phyloP scores from a whole-genome alignment of 2,329 filamentous ascomycete genomes.

The Anthostomella pinea region DNA sequence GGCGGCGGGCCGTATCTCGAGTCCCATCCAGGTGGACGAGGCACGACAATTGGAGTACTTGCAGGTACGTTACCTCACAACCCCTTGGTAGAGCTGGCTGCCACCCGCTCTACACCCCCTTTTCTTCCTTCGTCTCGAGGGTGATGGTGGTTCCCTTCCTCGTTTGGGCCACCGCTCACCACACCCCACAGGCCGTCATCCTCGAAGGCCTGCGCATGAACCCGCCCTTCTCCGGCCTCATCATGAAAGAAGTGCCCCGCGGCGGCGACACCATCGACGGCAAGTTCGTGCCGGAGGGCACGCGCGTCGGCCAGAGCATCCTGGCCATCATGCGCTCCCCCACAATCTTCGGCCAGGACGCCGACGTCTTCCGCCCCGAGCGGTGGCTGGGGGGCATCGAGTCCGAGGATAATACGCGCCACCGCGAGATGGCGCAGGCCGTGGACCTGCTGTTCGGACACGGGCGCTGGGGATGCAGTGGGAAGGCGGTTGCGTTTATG shows the following conservation, averaged over 20 bases:
- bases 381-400: conserved; percentile 33
- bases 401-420: too few relatives aligned
- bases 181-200: conserved; percentile 30
- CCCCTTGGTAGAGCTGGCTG: too few relatives aligned
- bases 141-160: too few relatives aligned
- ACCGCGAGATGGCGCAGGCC: not conserved
- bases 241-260: conserved; percentile 24
- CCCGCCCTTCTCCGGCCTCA: conserved; percentile 27
- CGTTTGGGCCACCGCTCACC: too few relatives aligned
- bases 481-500: too few relatives aligned
- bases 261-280: conserved; percentile 22
- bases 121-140: too few relatives aligned
- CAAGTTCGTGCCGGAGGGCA: not conserved
- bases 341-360: conserved; percentile 28
- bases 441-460: conserved; percentile 33
- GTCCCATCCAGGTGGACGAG: conserved; percentile 23
- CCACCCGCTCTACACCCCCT: too few relatives aligned
- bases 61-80: too few relatives aligned
- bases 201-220: conserved; percentile 34
- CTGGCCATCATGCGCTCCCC: conserved; percentile 24
- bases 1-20: conserved; percentile 17
- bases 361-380: conserved; percentile 32
- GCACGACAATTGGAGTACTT: conserved; percentile 30
- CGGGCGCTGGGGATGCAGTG: conserved; percentile 40
- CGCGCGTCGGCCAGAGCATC: not conserved